Percentiles rank a stretch among this genome's conserved stretches.
Conservation (phyloP, 257 asterid genomes). For the Scutellaria minor region DNA sequence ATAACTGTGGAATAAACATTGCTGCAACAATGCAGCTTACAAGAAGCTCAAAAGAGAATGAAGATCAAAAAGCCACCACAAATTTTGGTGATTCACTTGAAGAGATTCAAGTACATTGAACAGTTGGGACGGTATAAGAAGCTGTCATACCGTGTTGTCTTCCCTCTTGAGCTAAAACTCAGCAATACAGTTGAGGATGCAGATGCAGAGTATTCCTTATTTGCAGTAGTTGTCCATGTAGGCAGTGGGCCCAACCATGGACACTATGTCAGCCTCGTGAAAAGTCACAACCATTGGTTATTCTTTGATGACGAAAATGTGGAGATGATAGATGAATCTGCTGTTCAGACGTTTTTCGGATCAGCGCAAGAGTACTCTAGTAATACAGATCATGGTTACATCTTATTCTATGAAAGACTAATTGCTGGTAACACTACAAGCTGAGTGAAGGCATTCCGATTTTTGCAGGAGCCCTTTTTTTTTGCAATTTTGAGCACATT, state of each 20-base stretch:
- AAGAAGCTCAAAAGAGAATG: constrained; percentile 96
- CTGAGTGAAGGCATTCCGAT: constrained; percentile 40
- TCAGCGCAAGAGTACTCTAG: constrained; percentile 86
- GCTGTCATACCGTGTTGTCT: constrained; percentile 83
- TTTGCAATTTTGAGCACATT: constrained; percentile 41
- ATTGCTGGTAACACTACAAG: constrained; percentile 44
- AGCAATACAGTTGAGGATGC: constrained; percentile 86
- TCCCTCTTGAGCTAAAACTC: constrained; percentile 83
- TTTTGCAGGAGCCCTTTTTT: constrained; percentile 27
- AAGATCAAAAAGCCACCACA: constrained; percentile 84
- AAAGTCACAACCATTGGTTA: constrained; percentile 88
- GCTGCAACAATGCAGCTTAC: constrained; percentile 59
- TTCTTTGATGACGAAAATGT: constrained; percentile 86
- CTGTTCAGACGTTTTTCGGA: constrained; percentile 87
- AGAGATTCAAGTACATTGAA: constrained; percentile 82
- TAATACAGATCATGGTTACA: constrained; percentile 86
- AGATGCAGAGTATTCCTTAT: constrained; percentile 77
- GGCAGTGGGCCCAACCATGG: constrained; percentile 95
- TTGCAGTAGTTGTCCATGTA: constrained; percentile 82
- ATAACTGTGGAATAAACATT: not conserved
- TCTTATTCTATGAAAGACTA: constrained; percentile 72
- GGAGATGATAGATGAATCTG: constrained; percentile 87
- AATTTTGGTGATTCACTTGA: constrained; percentile 78
- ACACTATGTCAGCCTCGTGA: constrained; percentile 90
- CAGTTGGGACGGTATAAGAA: constrained; percentile 81